Evolutionary conservation across 192 early-diverging fungal species (phyloP).

Genomic region (Funneliformis mosseae): DNA sequence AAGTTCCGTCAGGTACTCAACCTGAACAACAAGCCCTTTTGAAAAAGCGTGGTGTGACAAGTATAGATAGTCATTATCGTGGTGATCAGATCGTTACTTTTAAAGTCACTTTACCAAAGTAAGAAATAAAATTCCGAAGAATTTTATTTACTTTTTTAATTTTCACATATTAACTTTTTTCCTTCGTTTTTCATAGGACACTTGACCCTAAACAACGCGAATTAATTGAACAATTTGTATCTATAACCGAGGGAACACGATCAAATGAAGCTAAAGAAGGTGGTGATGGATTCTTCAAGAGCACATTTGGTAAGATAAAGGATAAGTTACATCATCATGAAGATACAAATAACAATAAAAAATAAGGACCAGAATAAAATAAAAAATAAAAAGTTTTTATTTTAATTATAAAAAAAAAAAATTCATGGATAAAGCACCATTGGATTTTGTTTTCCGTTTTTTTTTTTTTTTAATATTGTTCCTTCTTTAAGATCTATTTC

Average conservation of each 20-base stretch:
- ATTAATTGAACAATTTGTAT: slow-evolving; percentile 65
- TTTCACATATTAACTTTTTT: not conserved
- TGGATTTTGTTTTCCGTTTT: too few species aligned
- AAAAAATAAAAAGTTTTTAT: too few species aligned
- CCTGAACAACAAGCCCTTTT: slow-evolving; percentile 84
- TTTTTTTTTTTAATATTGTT: not conserved
- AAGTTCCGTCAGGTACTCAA: slow-evolving; percentile 82
- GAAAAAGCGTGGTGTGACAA: slow-evolving; percentile 74
- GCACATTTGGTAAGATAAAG: too few species aligned
- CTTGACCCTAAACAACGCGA: slow-evolving; percentile 53
- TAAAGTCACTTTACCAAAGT: slow-evolving; percentile 79
- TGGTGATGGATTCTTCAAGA: too few species aligned
- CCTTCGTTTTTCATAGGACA: slow-evolving; percentile 26
- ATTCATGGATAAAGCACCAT: too few species aligned
- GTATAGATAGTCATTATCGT: slow-evolving; percentile 55
- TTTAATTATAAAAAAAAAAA: too few species aligned
- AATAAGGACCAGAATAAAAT: too few species aligned
- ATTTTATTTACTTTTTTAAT: not conserved
- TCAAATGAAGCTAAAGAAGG: not conserved
- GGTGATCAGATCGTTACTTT: slow-evolving; percentile 94
- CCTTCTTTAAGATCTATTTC: not conserved
- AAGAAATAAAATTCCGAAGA: slow-evolving; percentile 31
- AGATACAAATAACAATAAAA: too few species aligned
- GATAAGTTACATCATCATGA: too few species aligned
- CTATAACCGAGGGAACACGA: not conserved